Conservation (phyloP, 2,329 filamentous ascomycete species). For the Cordyceps fumosorosea region DNA sequence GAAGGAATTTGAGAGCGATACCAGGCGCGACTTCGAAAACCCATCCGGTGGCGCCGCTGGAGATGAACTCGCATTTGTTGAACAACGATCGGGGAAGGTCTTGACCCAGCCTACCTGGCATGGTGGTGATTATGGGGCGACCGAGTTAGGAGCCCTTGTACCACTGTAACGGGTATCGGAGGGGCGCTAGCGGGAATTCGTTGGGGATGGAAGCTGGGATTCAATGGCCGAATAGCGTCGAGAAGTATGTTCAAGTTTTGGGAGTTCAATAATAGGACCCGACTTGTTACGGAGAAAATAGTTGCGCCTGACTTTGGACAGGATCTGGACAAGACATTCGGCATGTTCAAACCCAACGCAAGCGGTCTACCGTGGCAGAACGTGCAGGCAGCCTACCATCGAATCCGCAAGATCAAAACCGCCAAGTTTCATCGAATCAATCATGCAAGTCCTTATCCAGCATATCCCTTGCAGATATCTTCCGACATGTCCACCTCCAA, state of each 20-base stretch:
- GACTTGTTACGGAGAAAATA: too few species aligned
- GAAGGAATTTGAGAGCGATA: background rate
- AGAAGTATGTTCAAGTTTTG: too few species aligned
- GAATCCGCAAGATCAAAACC: background rate
- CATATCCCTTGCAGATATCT: background rate
- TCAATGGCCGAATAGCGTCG: too few species aligned
- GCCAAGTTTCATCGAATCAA: background rate
- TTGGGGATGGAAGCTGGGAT: background rate
- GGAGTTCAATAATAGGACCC: too few species aligned
- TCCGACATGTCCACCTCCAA: background rate
- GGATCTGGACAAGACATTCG: background rate
- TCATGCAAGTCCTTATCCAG: too few species aligned
- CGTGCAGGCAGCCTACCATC: too few species aligned
- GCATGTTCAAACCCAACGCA: background rate
- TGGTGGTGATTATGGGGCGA: background rate
- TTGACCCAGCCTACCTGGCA: background rate
- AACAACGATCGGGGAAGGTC: background rate
- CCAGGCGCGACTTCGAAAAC: slow-evolving; percentile 1
- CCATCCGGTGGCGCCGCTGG: background rate
- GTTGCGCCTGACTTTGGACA: too few species aligned
- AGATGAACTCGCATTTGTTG: background rate
- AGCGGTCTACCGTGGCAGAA: background rate
- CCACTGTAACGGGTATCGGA: background rate
- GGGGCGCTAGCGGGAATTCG: background rate
- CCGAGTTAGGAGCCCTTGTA: background rate